A percentile compares a stretch with the other conserved stretches of the same genome.
These are phyloP conservation scores for Rhodotorula sphaerocarpa DNA, from an alignment of 768 basidiomycete species.

Conservation along the genomic window DNA sequence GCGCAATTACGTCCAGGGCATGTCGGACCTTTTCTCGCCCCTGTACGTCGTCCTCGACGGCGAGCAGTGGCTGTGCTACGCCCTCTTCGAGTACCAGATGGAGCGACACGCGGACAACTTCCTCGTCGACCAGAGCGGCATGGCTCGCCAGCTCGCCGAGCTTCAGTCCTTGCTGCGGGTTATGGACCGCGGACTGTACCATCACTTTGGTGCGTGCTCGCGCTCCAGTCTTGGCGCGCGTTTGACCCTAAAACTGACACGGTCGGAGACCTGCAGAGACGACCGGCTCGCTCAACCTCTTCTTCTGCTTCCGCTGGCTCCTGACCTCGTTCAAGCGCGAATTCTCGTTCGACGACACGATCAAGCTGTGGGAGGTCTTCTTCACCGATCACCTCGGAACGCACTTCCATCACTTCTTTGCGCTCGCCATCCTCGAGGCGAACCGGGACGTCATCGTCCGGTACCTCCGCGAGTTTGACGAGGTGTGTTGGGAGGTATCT, in stretches of 20 bases:
- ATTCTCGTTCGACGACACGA: constrained; percentile 82
- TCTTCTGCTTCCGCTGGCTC: constrained; percentile 91
- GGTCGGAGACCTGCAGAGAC: constrained; percentile 50
- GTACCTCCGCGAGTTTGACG: constrained; percentile 66
- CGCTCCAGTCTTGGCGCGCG: constrained; percentile 9
- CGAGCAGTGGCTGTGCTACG: constrained; percentile 85
- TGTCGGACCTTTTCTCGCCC: constrained; percentile 92
- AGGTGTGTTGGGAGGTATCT: constrained; percentile 49
- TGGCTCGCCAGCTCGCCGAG: constrained; percentile 85
- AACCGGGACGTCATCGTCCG: constrained; percentile 91
- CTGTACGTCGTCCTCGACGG: constrained; percentile 83
- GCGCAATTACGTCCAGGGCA: constrained; percentile 83
- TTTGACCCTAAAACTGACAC: neutral
- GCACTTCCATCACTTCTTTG: constrained; percentile 66
- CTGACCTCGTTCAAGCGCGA: constrained; percentile 59
- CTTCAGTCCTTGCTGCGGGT: constrained; percentile 81
- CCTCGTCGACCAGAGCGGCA: constrained; percentile 88
- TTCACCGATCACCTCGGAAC: constrained; percentile 53
- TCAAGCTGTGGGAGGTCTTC: constrained; percentile 80
- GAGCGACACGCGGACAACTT: constrained; percentile 93
- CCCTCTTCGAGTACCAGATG: constrained; percentile 95
- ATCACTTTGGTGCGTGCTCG: constrained; percentile 48
- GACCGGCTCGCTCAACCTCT: constrained; percentile 79
- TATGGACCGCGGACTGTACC: constrained; percentile 93
- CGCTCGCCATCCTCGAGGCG: constrained; percentile 85